phyloP scores from a whole-genome alignment of 768 basidiomycete species.

The Mycena rosella region DNA sequence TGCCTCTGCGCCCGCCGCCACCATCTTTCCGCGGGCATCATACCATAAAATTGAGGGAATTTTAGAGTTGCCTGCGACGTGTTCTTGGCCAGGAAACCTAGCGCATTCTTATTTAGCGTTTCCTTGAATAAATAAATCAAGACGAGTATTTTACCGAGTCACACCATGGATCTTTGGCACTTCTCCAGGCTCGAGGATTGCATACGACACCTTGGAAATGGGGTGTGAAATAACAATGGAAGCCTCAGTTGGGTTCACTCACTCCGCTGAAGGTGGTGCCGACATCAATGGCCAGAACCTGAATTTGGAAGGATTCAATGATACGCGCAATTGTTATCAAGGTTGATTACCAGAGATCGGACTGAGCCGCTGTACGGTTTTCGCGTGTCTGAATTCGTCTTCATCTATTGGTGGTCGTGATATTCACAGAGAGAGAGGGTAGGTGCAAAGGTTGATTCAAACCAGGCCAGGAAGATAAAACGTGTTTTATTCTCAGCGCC shows the following conservation, averaged over 20 bases:
- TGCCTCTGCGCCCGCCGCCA: constrained; percentile 83
- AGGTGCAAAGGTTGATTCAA: constrained; percentile 16
- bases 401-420: constrained; percentile 51
- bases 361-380: constrained; percentile 78
- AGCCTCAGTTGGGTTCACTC: constrained; percentile 34
- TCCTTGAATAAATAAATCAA: neutral
- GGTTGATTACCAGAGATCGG: constrained; percentile 67
- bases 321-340: constrained; percentile 18
- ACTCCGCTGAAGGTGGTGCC: constrained; percentile 89
- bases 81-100: constrained; percentile 88
- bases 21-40: constrained; percentile 72
- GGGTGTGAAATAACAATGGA: constrained; percentile 17
- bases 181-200: constrained; percentile 85
- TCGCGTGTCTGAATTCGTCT: constrained; percentile 71
- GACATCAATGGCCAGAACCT: constrained; percentile 76
- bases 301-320: constrained; percentile 18
- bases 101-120: constrained; percentile 34
- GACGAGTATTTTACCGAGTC: constrained; percentile 65
- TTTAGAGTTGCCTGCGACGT: constrained; percentile 88
- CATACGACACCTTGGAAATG: constrained; percentile 72
- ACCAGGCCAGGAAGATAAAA: constrained; percentile 25
- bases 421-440: constrained; percentile 25
- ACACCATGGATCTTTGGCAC: constrained; percentile 86
- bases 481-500: constrained; percentile 33
- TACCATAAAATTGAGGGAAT: constrained; percentile 78